Percentiles rank a stretch among this genome's conserved stretches.
Evolutionary conservation across 1,284 basidiomycete species (phyloP).

Genomic region (Rugosomyces carneus): DNA sequence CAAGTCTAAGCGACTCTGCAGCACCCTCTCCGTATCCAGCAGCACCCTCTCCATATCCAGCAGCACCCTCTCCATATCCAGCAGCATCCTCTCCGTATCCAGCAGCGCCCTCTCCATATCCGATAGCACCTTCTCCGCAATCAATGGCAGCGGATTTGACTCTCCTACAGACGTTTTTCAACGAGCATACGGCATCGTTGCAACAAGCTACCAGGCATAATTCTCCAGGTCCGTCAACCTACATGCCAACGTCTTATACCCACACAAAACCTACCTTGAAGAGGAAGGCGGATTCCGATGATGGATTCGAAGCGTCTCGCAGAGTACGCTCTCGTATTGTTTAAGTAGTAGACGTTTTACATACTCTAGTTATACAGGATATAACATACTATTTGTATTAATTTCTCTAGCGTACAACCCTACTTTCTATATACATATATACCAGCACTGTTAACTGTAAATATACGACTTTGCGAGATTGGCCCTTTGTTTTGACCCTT

Average conservation of each 20-base stretch:
- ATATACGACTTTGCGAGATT: no score
- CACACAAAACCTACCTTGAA: not conserved
- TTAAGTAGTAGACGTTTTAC: not conserved
- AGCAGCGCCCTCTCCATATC: not conserved
- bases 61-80: not conserved
- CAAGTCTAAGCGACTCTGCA: not conserved
- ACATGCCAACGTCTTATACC: not conserved
- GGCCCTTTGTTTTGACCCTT: no score
- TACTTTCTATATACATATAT: not conserved
- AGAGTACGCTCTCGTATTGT: not conserved
- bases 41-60: not conserved
- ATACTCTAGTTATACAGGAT: not conserved
- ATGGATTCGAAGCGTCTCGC: not conserved
- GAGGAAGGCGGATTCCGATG: not conserved
- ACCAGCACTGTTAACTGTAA: not conserved
- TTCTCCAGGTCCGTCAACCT: not conserved
- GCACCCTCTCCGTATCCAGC: not conserved
- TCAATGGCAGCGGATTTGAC: not conserved
- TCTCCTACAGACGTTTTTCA: not conserved
- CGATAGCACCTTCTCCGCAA: no score
- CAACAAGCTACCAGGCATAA: not conserved
- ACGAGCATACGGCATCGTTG: not conserved
- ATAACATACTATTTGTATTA: not conserved
- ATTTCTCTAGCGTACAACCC: not conserved
- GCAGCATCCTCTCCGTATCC: not conserved